A percentile compares a stretch with the other conserved stretches of the same genome.
These are phyloP conservation scores for Cardamine occulta DNA, from an alignment of 345 rosid species.

Conservation along the genomic window DNA sequence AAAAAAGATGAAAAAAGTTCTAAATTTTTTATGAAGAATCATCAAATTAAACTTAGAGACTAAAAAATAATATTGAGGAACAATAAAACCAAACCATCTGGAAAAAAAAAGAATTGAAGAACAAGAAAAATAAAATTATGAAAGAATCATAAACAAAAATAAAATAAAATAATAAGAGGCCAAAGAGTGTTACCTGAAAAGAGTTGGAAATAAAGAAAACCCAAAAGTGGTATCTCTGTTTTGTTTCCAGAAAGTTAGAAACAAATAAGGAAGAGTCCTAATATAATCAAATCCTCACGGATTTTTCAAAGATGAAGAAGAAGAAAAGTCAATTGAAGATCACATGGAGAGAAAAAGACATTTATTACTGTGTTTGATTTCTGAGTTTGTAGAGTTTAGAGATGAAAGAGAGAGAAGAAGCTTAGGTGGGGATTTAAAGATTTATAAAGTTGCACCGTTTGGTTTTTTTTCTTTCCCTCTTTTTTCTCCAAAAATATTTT, in stretches of 20 bases:
- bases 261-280: constrained; percentile 25
- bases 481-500: neutral
- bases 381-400: constrained; percentile 9
- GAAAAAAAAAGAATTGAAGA: neutral
- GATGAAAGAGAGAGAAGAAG: constrained; percentile 22
- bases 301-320: constrained; percentile 8
- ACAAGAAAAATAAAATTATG: neutral
- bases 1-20: no score
- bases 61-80: neutral
- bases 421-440: constrained; percentile 31
- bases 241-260: constrained; percentile 1
- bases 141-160: neutral
- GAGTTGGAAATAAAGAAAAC: constrained; percentile 22
- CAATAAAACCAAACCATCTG: constrained; percentile 16
- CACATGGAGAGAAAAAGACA: constrained; percentile 39
- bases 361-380: constrained; percentile 19
- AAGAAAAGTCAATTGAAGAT: constrained; percentile 35
- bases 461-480: neutral
- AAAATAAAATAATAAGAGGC: neutral
- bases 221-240: constrained; percentile 23
- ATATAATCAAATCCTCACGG: neutral
- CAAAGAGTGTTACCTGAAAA: constrained; percentile 29
- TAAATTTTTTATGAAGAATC: neutral
- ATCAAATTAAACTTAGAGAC: neutral
- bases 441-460: constrained; percentile 35